Base-by-base conservation (phyloP, 2,329 filamentous ascomycete genomes). In the Dactylellina haptotyla region DNA sequence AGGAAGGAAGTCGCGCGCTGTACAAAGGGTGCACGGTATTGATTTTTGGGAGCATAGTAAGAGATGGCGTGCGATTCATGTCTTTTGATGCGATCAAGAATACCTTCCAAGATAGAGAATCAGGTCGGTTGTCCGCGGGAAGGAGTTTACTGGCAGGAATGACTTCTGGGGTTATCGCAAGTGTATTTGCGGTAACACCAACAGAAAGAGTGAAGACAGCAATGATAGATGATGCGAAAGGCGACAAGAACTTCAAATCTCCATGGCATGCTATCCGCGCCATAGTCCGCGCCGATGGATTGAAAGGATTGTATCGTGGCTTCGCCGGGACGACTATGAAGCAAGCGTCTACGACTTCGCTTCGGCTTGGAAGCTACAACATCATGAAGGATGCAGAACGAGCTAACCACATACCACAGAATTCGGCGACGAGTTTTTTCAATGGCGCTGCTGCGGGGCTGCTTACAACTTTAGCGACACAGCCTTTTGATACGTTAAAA, bases 121-220 rank as follows among this genome's bases (percentile, higher is more conserved):
- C 56, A 1, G 87, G 87, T 0, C 84, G 82, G 0, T 79, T 90
- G 5, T 85, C 86, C 0, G 84, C 87, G 0, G 77, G 82, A 0
- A 81, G 85, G 1, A 88, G 86, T 39, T 83, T 90, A n/a, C 77
- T 86, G 0, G 87, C 87, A 3, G 88, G 88, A 6, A 89, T 90
- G 86, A 81, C 83, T 0, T 86, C 87, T 0, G 88, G 88, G 0
- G 83, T 87, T 0, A 83, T 88, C 0, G 87, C 88, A 16, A 87
- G 84, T 62, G 82, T 88, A 0, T 83, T 85, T n/a, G 87, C 87
- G 1, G 88, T 90, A 0, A 90, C 88, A 1, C 88, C 88, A 0
- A 89, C 87, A 0, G 88, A 90, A 77, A 83, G 88, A 14, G 86
- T 90, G 77, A 90, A 90, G 79, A 90, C 88, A 0, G 87, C 87